These are phyloP conservation scores for Microdochium bolleyi DNA, from an alignment of 2,329 filamentous ascomycete genomes.

Conservation along the genomic window DNA sequence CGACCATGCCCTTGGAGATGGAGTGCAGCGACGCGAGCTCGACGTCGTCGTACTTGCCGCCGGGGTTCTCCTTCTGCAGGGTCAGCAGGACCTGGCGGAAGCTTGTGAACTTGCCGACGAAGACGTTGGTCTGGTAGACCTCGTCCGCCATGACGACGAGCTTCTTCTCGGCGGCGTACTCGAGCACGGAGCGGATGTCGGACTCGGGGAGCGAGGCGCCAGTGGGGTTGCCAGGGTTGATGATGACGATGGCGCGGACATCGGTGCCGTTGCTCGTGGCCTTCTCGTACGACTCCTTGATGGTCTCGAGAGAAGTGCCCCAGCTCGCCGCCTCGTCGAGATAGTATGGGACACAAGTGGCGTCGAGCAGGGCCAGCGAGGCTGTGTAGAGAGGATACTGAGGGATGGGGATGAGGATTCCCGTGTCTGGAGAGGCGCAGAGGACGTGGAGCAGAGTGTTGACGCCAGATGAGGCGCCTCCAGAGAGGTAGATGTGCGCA, in stretches of 20 bases:
- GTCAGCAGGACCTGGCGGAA: slow-evolving; percentile 86
- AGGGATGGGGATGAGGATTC: slow-evolving; percentile 88
- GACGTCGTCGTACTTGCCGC: slow-evolving; percentile 66
- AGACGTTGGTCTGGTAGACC: slow-evolving; percentile 99
- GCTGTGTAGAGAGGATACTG: slow-evolving; percentile 98
- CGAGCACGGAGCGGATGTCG: slow-evolving; percentile 77
- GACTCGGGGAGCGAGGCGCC: slow-evolving; percentile 74
- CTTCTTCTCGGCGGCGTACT: slow-evolving; percentile 76
- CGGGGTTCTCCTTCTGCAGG: slow-evolving; percentile 66
- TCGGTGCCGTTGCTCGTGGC: slow-evolving; percentile 73
- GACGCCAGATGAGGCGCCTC: slow-evolving; percentile 87
- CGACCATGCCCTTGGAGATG: slow-evolving; percentile 96
- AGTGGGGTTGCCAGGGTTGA: slow-evolving; percentile 97
- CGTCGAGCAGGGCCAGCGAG: slow-evolving; percentile 77
- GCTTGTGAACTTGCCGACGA: slow-evolving; percentile 85
- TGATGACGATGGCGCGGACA: slow-evolving; percentile 88
- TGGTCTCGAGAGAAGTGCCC: slow-evolving; percentile 78
- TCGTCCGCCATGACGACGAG: slow-evolving; percentile 92
- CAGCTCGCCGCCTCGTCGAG: slow-evolving; percentile 80
- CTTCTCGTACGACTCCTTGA: slow-evolving; percentile 64
- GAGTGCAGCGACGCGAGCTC: slow-evolving; percentile 91
- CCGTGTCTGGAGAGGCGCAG: slow-evolving; percentile 67
- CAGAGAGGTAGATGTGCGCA: slow-evolving; percentile 80
- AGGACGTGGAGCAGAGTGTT: slow-evolving; percentile 90
- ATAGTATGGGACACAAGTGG: slow-evolving; percentile 85